phyloP scores from a whole-genome alignment of 768 basidiomycete species.

The Lactifluus pinguis region DNA sequence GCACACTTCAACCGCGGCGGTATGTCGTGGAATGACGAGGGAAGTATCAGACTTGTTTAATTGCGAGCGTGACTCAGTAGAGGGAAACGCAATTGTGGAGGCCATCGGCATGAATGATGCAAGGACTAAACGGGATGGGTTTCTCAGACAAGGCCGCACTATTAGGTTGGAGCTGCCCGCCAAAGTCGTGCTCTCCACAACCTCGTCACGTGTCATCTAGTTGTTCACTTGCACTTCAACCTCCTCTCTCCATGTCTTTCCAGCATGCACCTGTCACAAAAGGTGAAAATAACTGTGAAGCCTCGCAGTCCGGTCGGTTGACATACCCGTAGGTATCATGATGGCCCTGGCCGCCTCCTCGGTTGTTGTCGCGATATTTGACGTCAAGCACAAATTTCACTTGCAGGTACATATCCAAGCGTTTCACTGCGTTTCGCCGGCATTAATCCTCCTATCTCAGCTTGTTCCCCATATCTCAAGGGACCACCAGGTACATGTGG shows the following conservation, averaged over 20 bases:
- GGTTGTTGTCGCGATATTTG: conserved; percentile 68
- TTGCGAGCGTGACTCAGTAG: conserved; percentile 5
- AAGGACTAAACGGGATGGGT: neutral
- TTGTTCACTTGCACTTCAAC: neutral
- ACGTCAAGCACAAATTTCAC: conserved; percentile 83
- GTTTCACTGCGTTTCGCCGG: neutral
- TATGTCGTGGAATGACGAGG: conserved; percentile 35
- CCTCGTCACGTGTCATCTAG: conserved; percentile 7
- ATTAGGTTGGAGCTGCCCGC: neutral
- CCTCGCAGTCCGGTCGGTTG: neutral
- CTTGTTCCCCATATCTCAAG: conserved; percentile 84
- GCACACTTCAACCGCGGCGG: conserved; percentile 61
- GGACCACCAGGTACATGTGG: conserved; percentile 65
- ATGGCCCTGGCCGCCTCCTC: conserved; percentile 60
- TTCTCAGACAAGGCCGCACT: neutral
- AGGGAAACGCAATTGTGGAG: conserved; percentile 19
- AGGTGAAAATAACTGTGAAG: conserved; percentile 29
- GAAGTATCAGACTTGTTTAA: conserved; percentile 14
- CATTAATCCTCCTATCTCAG: conserved; percentile 28
- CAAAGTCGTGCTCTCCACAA: neutral
- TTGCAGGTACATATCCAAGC: conserved; percentile 47
- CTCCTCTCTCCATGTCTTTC: conserved; percentile 49
- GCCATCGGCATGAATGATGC: conserved; percentile 22
- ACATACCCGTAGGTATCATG: conserved; percentile 55
- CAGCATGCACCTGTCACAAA: conserved; percentile 80